A percentile compares a stretch with the other conserved stretches of the same genome.
These are phyloP conservation scores for Geotrichum restrictum DNA, from an alignment of 1,139 yeast genomes.

Conservation along the genomic window DNA sequence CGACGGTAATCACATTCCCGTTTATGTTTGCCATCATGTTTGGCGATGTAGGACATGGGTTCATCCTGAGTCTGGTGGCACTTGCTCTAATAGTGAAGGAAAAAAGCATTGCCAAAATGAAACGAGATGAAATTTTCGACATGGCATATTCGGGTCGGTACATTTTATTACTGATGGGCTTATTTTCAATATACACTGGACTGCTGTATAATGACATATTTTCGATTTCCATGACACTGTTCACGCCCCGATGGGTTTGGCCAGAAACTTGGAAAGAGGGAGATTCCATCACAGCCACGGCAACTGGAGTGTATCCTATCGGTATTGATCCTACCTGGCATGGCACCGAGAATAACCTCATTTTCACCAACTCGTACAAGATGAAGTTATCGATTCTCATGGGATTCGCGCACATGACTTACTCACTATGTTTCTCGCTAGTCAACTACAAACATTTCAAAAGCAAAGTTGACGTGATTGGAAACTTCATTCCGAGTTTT, in stretches of 20 bases:
- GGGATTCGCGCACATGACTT: constrained; percentile 95
- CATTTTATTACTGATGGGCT: constrained; percentile 84
- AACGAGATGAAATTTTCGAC: constrained; percentile 88
- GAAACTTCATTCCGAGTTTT: constrained; percentile 91
- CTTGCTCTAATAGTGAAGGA: constrained; percentile 67
- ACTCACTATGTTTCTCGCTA: constrained; percentile 77
- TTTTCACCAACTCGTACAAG: constrained; percentile 90
- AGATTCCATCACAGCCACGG: constrained; percentile 59
- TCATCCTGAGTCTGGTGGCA: constrained; percentile 72
- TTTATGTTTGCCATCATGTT: constrained; percentile 99
- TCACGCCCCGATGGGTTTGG: constrained; percentile 89
- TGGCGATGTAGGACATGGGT: constrained; percentile 97
- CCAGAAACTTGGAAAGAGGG: constrained; percentile 65
- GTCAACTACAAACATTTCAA: constrained; percentile 73
- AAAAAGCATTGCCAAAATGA: constrained; percentile 54
- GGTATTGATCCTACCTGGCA: constrained; percentile 98
- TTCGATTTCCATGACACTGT: constrained; percentile 82
- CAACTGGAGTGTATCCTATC: constrained; percentile 66
- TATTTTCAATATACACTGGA: constrained; percentile 91
- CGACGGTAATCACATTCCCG: constrained; percentile 93
- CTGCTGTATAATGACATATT: constrained; percentile 88
- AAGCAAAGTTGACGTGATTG: constrained; percentile 78
- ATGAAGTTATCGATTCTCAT: constrained; percentile 92
- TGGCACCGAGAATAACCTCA: constrained; percentile 85
- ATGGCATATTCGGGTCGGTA: constrained; percentile 95